Evolutionary conservation across 441 rosid genomes (phyloP), one percentile per base, ranked within the genome.

Genomic region (Adansonia grandidieri): DNA sequence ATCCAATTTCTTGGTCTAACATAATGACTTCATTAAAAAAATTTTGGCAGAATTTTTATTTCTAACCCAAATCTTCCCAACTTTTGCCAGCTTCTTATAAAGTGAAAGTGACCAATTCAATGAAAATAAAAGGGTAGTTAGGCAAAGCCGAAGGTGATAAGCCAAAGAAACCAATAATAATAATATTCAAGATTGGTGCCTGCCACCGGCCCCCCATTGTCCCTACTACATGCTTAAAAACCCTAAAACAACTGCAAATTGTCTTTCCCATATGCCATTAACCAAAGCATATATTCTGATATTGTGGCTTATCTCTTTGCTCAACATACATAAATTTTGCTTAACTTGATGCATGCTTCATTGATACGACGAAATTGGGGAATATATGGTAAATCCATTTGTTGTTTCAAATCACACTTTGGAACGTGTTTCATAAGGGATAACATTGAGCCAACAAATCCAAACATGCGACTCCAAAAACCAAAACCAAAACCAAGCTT

Each of bases 101-200:
- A 22, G 32, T 61, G 77, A 62, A 13, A 76, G 32, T 24, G 68
- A 78, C 76, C 70, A 62, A 62, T 1, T 5, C 28, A 37, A 37
- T 32, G 50, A 71, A 71, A 71, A 64, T 9, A 71, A 51, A 47
- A 40, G 80, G 63, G 73, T 60, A 1, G 77, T 69, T 79, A 67
- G 47, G 74, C 75, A 80, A 69, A 64, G 45, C 57, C 24, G 80
- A 32, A 77, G 60, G 80, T 71, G 65, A 74, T 71, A 69, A 79
- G 63, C 71, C 75, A 65, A 71, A 66, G 14, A 5, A 51, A 62
- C 60, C 19, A 67, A 75, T 78, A 65, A 60, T 60, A 61, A 32
- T 32, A 61, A 56, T 24, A 44, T 68, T 82, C 40, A 75, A 77
- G 76, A 81, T 65, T 71, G 50, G 63, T 28, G 65, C 48, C 75